These are phyloP conservation scores for Trypanosoma scelopori DNA, from an alignment of 208 protist species.

Conservation along the genomic window DNA sequence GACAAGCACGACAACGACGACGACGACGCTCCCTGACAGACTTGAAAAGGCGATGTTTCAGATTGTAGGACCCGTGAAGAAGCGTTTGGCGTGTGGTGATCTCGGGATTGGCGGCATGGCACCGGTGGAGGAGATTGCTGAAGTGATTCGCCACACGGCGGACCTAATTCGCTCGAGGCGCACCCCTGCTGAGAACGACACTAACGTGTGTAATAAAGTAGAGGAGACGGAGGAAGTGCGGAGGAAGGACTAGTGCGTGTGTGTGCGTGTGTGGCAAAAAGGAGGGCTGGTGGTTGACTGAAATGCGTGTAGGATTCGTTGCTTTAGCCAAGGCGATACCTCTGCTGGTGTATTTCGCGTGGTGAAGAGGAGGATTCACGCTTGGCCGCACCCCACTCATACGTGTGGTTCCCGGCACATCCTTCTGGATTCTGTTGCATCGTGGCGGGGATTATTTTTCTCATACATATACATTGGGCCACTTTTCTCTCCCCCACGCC, in stretches of 20 bases:
- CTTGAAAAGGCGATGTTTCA: constrained; percentile 66
- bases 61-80: constrained; percentile 90
- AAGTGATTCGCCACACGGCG: constrained; percentile 57
- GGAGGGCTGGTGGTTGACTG: too few species aligned
- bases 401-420: too few species aligned
- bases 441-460: too few species aligned
- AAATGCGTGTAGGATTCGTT: too few species aligned
- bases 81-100: constrained; percentile 95
- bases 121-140: constrained; percentile 74
- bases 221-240: not conserved
- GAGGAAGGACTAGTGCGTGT: not conserved
- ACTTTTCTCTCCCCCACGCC: too few species aligned
- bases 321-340: too few species aligned
- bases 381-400: too few species aligned
- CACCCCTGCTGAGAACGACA: not conserved
- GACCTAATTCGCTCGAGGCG: constrained; percentile 50
- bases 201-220: constrained; percentile 11
- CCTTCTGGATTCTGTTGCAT: too few species aligned
- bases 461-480: too few species aligned
- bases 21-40: constrained; percentile 27
- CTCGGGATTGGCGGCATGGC: constrained; percentile 94
- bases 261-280: too few species aligned
- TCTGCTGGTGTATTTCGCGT: too few species aligned
- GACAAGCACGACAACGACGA: not conserved
- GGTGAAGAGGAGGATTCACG: too few species aligned